Evolutionary conservation across 2,329 filamentous ascomycete species (phyloP).

Genomic region (Trichoderma sp.): DNA sequence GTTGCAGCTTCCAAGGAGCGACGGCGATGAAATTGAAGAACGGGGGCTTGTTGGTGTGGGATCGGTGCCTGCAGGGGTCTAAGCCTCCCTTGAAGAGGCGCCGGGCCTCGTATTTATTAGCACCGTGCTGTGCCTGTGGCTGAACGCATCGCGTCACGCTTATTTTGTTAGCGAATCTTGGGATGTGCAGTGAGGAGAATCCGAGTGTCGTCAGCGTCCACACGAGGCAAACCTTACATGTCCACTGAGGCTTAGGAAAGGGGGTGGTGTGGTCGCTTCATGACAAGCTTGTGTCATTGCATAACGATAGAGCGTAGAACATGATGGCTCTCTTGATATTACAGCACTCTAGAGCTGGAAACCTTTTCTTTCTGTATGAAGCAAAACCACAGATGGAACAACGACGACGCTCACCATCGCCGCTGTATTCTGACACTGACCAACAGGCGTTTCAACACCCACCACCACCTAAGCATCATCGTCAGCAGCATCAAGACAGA

Average conservation of each 20-base stretch:
- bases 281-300: too few relatives aligned
- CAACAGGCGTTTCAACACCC: background rate
- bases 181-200: background rate
- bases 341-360: background rate
- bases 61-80: background rate
- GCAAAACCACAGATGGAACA: too few relatives aligned
- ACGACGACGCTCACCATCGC: background rate
- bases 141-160: slow-evolving; percentile 8
- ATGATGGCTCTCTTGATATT: background rate
- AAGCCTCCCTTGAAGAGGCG: slow-evolving; percentile 3
- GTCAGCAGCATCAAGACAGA: background rate
- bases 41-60: background rate
- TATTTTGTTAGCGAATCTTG: background rate
- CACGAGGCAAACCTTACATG: background rate
- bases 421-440: too few relatives aligned
- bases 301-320: too few relatives aligned
- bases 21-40: background rate
- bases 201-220: background rate
- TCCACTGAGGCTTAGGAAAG: background rate
- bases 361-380: too few relatives aligned
- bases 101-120: background rate
- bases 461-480: background rate
- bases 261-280: background rate
- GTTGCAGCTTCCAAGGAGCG: background rate
- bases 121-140: slow-evolving; percentile 11